Percentiles rank a stretch among this genome's conserved stretches.
These are phyloP conservation scores for Fusarium newnesense DNA, from an alignment of 2,329 filamentous ascomycete genomes.

Conservation along the genomic window DNA sequence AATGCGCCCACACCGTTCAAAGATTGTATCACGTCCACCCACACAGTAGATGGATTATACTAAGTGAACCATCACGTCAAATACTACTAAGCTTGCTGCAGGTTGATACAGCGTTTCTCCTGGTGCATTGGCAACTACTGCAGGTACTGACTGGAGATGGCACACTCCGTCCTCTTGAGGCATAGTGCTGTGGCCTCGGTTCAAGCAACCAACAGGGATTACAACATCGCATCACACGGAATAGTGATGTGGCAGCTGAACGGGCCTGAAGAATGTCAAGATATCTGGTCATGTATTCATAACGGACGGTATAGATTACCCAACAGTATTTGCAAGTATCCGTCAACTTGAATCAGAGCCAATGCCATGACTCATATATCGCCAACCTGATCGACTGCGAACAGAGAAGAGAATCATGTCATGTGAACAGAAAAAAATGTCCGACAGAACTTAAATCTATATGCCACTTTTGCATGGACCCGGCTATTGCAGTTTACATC, in stretches of 20 bases:
- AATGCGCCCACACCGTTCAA: background rate
- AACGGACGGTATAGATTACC: background rate
- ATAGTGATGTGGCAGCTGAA: background rate
- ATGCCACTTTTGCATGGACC: background rate
- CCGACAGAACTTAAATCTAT: background rate
- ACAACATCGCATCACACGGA: background rate
- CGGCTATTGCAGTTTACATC: background rate
- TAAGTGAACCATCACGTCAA: background rate
- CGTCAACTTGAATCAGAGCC: background rate
- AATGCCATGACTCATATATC: background rate
- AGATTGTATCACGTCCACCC: background rate
- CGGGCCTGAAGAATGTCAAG: background rate
- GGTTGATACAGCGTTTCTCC: slow-evolving; percentile 4
- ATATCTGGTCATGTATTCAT: background rate
- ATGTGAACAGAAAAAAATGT: background rate
- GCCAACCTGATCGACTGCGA: background rate
- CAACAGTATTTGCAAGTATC: background rate
- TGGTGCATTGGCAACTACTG: slow-evolving; percentile 23
- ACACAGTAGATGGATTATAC: background rate
- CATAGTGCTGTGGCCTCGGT: slow-evolving; percentile 8
- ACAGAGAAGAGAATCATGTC: background rate
- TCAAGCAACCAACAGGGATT: slow-evolving; percentile 1
- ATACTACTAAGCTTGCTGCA: slow-evolving; percentile 6
- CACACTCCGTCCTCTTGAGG: slow-evolving; percentile 13
- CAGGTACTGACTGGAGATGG: slow-evolving; percentile 22